Conservation (phyloP, 164 flowering plant species). For the Stephania japonica region DNA sequence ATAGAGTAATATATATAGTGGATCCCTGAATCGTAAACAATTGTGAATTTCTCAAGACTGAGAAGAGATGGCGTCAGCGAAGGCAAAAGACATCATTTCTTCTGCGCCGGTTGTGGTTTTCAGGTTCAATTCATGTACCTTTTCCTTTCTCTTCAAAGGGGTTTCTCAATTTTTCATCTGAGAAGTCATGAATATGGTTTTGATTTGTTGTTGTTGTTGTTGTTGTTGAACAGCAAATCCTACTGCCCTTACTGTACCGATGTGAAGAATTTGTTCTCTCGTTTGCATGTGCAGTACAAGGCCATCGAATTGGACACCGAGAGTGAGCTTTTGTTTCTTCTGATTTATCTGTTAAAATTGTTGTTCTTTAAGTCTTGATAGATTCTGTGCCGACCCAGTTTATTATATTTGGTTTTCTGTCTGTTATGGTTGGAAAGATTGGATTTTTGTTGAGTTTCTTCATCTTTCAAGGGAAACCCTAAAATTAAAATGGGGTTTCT, state of each 20-base stretch:
- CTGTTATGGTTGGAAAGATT: neutral
- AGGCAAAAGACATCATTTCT: slow-evolving; percentile 36
- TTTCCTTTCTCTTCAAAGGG: neutral
- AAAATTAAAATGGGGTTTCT: no score
- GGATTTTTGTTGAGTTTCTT: no score
- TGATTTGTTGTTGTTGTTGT: neutral
- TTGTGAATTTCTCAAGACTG: neutral
- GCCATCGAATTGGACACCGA: slow-evolving; percentile 61
- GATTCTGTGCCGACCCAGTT: neutral
- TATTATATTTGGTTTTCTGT: neutral
- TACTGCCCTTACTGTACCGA: slow-evolving; percentile 59
- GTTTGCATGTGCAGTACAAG: slow-evolving; percentile 50
- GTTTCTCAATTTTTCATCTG: neutral
- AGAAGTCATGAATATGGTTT: neutral
- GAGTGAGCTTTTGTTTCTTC: slow-evolving; percentile 31
- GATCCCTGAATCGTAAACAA: no score
- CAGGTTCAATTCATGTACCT: slow-evolving; percentile 33
- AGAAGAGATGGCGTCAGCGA: slow-evolving; percentile 28
- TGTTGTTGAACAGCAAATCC: slow-evolving; percentile 48
- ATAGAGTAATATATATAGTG: no score
- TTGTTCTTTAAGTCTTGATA: neutral
- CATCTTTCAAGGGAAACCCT: no score
- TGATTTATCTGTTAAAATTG: no score
- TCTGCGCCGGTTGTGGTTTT: slow-evolving; percentile 40
- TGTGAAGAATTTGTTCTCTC: slow-evolving; percentile 57